These are phyloP conservation scores for Sugiyamaella neomexicana DNA, from an alignment of 1,139 yeast genomes.

Conservation along the genomic window DNA sequence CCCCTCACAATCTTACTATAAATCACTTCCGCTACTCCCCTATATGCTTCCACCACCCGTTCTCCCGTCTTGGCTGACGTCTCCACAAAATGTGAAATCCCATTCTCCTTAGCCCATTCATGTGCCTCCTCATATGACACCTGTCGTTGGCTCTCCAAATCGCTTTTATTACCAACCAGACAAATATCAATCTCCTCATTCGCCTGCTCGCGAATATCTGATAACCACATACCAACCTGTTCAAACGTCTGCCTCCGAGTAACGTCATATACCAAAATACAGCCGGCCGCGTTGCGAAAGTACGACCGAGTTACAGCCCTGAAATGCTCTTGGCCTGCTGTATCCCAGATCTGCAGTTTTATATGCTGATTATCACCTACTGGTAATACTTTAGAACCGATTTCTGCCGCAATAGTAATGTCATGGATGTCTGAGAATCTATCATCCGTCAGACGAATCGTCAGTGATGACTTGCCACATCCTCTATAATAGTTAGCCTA, in stretches of 20 bases:
- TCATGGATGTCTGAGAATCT: slow-evolving; percentile 41
- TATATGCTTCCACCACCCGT: slow-evolving; percentile 84
- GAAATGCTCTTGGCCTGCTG: slow-evolving; percentile 96
- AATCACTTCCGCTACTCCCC: slow-evolving; percentile 76
- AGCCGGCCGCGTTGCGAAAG: slow-evolving; percentile 83
- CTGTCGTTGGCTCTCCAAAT: slow-evolving; percentile 62
- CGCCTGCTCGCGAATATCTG: slow-evolving; percentile 79
- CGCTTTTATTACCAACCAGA: slow-evolving; percentile 85
- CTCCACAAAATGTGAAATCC: slow-evolving; percentile 86
- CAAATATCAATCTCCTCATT: slow-evolving; percentile 73
- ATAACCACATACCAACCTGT: slow-evolving; percentile 47
- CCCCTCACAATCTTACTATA: slow-evolving; percentile 40
- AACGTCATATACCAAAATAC: slow-evolving; percentile 82
- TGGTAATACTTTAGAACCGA: slow-evolving; percentile 40
- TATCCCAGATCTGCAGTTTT: slow-evolving; percentile 51
- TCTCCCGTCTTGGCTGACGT: slow-evolving; percentile 89
- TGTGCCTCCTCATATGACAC: slow-evolving; percentile 80
- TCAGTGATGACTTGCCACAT: slow-evolving; percentile 42
- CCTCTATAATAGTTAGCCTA: slow-evolving; percentile 29
- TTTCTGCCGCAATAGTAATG: slow-evolving; percentile 44
- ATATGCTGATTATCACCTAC: slow-evolving; percentile 33
- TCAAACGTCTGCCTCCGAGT: slow-evolving; percentile 60
- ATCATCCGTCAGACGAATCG: slow-evolving; percentile 41
- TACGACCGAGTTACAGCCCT: slow-evolving; percentile 84
- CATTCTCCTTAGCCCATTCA: slow-evolving; percentile 77